phyloP scores from a whole-genome alignment of 2,329 filamentous ascomycete species.

The Sporothrix sp. region DNA sequence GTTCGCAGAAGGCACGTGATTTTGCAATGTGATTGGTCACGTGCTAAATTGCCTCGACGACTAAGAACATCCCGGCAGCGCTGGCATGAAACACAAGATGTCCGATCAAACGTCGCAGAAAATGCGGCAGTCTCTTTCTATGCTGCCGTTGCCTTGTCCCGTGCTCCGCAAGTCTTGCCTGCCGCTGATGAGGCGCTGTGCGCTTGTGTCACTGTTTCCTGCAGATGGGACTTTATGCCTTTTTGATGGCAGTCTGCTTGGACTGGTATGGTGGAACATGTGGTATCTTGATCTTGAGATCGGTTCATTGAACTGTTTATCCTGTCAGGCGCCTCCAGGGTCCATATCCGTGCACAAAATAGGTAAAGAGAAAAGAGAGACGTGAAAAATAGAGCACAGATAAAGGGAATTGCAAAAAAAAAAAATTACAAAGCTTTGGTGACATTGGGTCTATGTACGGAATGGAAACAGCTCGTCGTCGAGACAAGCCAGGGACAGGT shows the following conservation, averaged over 20 bases:
- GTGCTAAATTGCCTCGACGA: no score
- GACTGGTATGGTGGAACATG: no score
- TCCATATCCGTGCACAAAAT: not conserved
- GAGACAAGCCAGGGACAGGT: not conserved
- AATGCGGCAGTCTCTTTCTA: not conserved
- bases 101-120: conserved; percentile 15
- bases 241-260: not conserved
- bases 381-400: not conserved
- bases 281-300: conserved; percentile 5
- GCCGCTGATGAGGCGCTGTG: not conserved
- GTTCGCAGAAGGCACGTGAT: no score
- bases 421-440: not conserved
- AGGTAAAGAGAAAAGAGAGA: not conserved
- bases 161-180: no score
- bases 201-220: not conserved
- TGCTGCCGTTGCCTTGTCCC: no score
- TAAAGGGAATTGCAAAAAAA: not conserved
- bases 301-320: not conserved
- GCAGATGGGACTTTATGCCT: no score
- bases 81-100: conserved; percentile 9
- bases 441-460: not conserved
- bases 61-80: no score
- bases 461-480: not conserved
- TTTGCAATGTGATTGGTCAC: no score
- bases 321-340: conserved; percentile 3